phyloP scores from a whole-genome alignment of 2,329 filamentous ascomycete genomes.

The Nemania sp. region DNA sequence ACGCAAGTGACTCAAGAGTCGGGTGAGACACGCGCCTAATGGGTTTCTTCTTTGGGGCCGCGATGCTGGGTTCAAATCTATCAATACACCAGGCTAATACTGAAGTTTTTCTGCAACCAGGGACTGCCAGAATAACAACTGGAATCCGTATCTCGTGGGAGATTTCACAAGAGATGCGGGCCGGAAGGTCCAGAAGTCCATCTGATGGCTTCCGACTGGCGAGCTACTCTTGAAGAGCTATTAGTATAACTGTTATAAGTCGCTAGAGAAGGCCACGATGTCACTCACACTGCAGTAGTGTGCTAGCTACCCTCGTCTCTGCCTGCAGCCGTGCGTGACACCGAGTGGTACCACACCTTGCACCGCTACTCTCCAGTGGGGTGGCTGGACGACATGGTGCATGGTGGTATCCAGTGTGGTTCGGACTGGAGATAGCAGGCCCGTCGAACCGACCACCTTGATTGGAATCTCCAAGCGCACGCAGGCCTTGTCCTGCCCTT shows the following conservation, averaged over 20 bases:
- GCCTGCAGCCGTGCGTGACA: constrained; percentile 40
- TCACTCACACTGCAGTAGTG: constrained; percentile 18
- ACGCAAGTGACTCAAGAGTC: constrained; percentile 27
- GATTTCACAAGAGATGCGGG: constrained; percentile 32
- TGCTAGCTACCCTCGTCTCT: constrained; percentile 33
- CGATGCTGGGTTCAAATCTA: neutral
- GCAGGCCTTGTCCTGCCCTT: constrained; percentile 37
- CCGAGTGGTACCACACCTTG: constrained; percentile 41
- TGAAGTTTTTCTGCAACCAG: constrained; percentile 28
- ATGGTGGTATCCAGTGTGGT: constrained; percentile 31
- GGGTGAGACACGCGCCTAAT: constrained; percentile 30
- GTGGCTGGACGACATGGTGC: constrained; percentile 38
- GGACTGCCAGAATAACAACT: constrained; percentile 36
- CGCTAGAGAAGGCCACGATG: constrained; percentile 30
- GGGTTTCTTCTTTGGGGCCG: neutral
- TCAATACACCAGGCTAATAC: neutral
- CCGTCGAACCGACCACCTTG: constrained; percentile 41
- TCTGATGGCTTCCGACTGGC: constrained; percentile 42
- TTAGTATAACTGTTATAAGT: constrained; percentile 32
- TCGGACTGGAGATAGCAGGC: constrained; percentile 36
- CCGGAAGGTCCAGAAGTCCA: constrained; percentile 24
- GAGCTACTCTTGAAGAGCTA: constrained; percentile 39
- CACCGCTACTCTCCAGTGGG: constrained; percentile 39
- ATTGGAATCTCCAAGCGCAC: constrained; percentile 57
- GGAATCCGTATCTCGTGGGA: constrained; percentile 34